Evolutionary conservation across 192 early-diverging fungal species (phyloP).

Genomic region (Coemansia erecta): DNA sequence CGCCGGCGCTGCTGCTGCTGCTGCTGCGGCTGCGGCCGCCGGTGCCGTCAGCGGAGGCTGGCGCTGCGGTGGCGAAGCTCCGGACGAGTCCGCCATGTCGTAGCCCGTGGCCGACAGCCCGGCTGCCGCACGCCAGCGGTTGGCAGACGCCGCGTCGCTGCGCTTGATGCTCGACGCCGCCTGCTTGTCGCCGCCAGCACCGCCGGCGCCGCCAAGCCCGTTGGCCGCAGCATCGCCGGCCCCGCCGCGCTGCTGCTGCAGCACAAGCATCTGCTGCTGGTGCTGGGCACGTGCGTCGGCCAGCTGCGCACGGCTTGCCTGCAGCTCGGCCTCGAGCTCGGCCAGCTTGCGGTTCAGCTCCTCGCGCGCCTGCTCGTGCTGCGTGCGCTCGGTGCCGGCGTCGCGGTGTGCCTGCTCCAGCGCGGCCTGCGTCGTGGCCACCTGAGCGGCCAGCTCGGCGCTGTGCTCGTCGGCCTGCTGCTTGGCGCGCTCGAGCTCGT

Average conservation of each 20-base stretch:
- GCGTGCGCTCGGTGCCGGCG: slow-evolving; percentile 11
- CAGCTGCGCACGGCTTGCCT: slow-evolving; percentile 21
- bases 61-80: slow-evolving; percentile 2
- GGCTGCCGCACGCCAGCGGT: slow-evolving; percentile 38
- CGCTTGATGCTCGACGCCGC: slow-evolving; percentile 26
- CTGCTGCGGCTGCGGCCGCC: slow-evolving; percentile 11
- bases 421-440: slow-evolving; percentile 18
- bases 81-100: slow-evolving; percentile 27
- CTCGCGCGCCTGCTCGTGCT: slow-evolving; percentile 10
- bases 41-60: slow-evolving; percentile 7
- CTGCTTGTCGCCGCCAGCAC: neutral
- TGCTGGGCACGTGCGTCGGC: slow-evolving; percentile 41
- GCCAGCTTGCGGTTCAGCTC: slow-evolving; percentile 38
- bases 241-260: slow-evolving; percentile 16
- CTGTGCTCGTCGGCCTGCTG: slow-evolving; percentile 26
- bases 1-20: slow-evolving; percentile 11
- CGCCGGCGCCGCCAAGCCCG: neutral
- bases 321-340: slow-evolving; percentile 42
- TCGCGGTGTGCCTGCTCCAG: slow-evolving; percentile 27
- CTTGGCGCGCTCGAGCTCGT: slow-evolving; percentile 26
- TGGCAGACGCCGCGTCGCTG: slow-evolving; percentile 18
- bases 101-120: slow-evolving; percentile 39
- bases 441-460: slow-evolving; percentile 22
- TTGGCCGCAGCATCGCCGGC: neutral
- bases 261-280: slow-evolving; percentile 39